These are phyloP conservation scores for Neonectria magnoliae DNA, from an alignment of 2,329 filamentous ascomycete species.

Conservation along the genomic window DNA sequence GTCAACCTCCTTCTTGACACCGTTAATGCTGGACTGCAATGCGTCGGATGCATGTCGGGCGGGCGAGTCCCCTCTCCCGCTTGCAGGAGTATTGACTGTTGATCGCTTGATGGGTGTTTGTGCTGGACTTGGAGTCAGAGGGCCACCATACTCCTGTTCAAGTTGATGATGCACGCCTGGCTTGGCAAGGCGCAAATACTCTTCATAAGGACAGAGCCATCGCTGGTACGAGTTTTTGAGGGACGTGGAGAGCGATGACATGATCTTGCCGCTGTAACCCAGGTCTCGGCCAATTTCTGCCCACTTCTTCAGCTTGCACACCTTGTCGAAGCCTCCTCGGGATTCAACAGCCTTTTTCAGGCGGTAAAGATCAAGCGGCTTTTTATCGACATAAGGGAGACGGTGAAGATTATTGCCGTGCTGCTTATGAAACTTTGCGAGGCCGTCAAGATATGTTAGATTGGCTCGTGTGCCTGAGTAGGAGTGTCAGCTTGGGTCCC, in stretches of 20 bases:
- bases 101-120: slow-evolving; percentile 77
- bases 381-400: slow-evolving; percentile 96
- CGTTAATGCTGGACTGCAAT: slow-evolving; percentile 60
- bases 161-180: slow-evolving; percentile 96
- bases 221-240: slow-evolving; percentile 98
- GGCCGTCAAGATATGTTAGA: slow-evolving; percentile 92
- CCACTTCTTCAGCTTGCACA: slow-evolving; percentile 99
- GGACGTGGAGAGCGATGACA: slow-evolving; percentile 97
- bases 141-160: slow-evolving; percentile 91
- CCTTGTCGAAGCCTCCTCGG: slow-evolving; percentile 92
- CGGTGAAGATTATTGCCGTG: slow-evolving; percentile 94
- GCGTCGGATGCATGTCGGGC: slow-evolving; percentile 65
- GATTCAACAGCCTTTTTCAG: slow-evolving; percentile 97
- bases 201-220: slow-evolving; percentile 97
- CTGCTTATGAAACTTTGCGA: slow-evolving; percentile 96
- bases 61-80: slow-evolving; percentile 72
- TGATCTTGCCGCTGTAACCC: slow-evolving; percentile 98
- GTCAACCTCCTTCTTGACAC: slow-evolving; percentile 57
- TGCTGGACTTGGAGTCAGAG: slow-evolving; percentile 79
- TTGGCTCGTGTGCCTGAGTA: slow-evolving; percentile 87
- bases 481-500: slow-evolving; percentile 46
- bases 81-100: slow-evolving; percentile 67
- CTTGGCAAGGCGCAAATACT: slow-evolving; percentile 90
- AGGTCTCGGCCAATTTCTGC: slow-evolving; percentile 96
- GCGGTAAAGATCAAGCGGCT: slow-evolving; percentile 93